Base-by-base conservation (phyloP, 2,329 filamentous ascomycete species). In the Purpureocillium takamizusanense region DNA sequence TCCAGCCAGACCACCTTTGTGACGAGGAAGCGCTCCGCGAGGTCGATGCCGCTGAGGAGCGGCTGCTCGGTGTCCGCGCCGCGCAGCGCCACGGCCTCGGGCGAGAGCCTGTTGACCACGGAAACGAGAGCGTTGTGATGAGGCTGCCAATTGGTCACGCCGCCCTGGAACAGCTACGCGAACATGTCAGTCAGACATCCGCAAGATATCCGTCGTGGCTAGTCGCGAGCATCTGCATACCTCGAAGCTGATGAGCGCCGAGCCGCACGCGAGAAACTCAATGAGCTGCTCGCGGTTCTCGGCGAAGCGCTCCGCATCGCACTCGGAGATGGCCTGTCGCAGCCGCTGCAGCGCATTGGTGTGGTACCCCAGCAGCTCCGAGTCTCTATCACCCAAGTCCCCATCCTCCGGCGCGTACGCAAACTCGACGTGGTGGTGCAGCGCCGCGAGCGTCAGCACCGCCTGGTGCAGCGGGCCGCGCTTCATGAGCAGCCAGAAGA, bases 181-280 rank as follows among this genome's bases (percentile, higher is more conserved):
- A n/a, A n/a, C n/a, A n/a, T n/a, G n/a, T n/a, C n/a, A n/a, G 21
- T 25, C 21, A 10, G 21, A 25, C 5, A 25, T 25, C n/a, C n/a
- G n/a, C n/a, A n/a, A n/a, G n/a, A n/a, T n/a, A n/a, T n/a, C n/a
- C n/a, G n/a, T n/a, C n/a, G n/a, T n/a, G n/a, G n/a, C n/a, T n/a
- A n/a, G n/a, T n/a, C n/a, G n/a, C n/a, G n/a, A n/a, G 21, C 21
- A 25, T 25, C 6, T 25, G 21, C 9, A 7, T 43, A 53, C 50
- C 41, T 54, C 47, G 9, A 54, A 53, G 3, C 51, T 51, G 23
- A 55, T 53, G 12, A 54, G 42, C 6, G 51, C 47, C 10, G 45
- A 43, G 0, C 52, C 52, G 3, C 49, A 49, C 0, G 51, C 51
- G 2, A 54, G 39, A 21, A 54, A 50, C 23, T 55, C 51, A 4